Evolutionary conservation across 2,329 filamentous ascomycete species (phyloP).

Genomic region (Aspergillus ruber): DNA sequence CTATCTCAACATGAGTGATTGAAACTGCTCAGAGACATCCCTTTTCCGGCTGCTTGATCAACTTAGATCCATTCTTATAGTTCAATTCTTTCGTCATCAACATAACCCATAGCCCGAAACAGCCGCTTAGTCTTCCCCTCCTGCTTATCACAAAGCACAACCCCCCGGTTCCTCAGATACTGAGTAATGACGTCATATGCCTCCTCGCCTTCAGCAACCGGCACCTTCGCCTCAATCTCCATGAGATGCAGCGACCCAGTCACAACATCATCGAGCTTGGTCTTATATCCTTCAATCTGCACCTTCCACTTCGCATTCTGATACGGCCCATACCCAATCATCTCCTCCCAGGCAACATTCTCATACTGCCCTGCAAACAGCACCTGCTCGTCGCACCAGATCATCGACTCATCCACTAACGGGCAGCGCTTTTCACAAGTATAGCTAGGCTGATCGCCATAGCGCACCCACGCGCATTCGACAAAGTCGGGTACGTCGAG

Average conservation of each 20-base stretch:
- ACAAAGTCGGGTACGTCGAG: not conserved
- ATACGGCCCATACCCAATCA: conserved; percentile 1
- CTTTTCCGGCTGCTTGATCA: too few relatives aligned
- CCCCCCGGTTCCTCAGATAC: not conserved
- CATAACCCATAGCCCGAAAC: not conserved
- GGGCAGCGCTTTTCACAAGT: not conserved
- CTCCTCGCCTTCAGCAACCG: not conserved
- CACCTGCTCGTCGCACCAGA: not conserved
- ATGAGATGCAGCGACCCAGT: conserved; percentile 2
- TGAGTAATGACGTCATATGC: not conserved
- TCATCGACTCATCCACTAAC: not conserved
- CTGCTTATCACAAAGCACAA: not conserved
- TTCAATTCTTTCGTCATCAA: not conserved
- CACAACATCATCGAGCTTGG: conserved; percentile 4
- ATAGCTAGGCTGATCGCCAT: not conserved
- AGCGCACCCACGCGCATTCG: not conserved
- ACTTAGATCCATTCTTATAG: not conserved
- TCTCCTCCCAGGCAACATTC: not conserved
- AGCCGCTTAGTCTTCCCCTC: not conserved
- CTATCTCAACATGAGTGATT: too few relatives aligned
- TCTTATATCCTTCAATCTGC: not conserved
- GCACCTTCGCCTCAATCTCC: conserved; percentile 3
- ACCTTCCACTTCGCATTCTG: conserved; percentile 5
- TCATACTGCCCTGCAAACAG: not conserved
- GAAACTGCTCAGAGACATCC: too few relatives aligned